These are phyloP conservation scores for Gastrolobium villosum DNA, from an alignment of 306 rosid genomes.

Conservation along the genomic window DNA sequence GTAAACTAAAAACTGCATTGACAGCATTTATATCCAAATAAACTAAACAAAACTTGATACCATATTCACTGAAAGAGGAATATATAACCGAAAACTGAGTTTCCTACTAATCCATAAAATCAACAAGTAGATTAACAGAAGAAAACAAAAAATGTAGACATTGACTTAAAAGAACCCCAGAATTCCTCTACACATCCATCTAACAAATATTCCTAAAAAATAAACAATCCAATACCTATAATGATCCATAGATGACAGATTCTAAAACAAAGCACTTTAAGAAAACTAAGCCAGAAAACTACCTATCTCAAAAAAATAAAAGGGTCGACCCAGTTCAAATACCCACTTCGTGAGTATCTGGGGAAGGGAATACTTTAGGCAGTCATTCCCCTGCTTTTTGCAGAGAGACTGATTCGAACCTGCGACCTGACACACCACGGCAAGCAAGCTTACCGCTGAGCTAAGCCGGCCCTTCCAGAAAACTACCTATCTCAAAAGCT, in stretches of 20 bases:
- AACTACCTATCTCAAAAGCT: not conserved
- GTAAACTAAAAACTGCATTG: not conserved
- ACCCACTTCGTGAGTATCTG: no score
- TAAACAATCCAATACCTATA: conserved; percentile 18
- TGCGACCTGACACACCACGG: no score
- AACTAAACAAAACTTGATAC: not conserved
- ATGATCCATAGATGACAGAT: conserved; percentile 23
- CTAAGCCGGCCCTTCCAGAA: no score
- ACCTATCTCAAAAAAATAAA: no score
- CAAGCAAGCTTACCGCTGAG: no score
- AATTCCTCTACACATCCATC: conserved; percentile 15
- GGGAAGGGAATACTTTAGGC: no score
- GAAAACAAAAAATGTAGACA: not conserved
- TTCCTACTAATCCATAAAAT: conserved; percentile 9
- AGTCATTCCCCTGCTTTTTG: no score
- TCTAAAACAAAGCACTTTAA: not conserved
- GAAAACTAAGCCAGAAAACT: not conserved
- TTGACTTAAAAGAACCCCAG: not conserved
- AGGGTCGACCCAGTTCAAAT: no score
- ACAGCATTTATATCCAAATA: conserved; percentile 8
- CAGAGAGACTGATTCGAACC: no score
- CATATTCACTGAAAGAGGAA: conserved; percentile 1
- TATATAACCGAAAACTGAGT: not conserved
- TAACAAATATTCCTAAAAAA: not conserved
- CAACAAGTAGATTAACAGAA: not conserved